A percentile compares a stretch with the other conserved stretches of the same genome.
These are phyloP conservation scores for Neurospora sp. DNA, from an alignment of 2,329 filamentous ascomycete species.

Conservation along the genomic window DNA sequence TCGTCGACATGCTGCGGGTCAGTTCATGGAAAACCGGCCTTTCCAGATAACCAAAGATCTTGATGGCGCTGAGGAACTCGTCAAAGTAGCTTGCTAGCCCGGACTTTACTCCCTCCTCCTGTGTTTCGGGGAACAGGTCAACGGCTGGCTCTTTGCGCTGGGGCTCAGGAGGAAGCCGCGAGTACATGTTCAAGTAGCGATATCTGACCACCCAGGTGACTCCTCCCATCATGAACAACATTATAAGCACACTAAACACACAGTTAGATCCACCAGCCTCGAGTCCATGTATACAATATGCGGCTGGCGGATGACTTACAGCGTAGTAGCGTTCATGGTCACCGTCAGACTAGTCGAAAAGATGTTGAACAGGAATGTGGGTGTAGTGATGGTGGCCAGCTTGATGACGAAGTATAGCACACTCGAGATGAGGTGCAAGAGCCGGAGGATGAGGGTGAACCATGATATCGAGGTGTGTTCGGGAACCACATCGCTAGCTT, in stretches of 20 bases:
- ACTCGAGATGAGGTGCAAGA: conserved; percentile 46
- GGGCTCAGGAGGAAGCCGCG: conserved; percentile 82
- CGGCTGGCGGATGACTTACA: conserved; percentile 44
- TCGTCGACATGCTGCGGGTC: conserved; percentile 95
- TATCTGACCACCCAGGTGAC: conserved; percentile 92
- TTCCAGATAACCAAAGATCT: conserved; percentile 96
- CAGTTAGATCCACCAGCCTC: conserved; percentile 2
- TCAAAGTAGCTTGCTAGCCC: conserved; percentile 94
- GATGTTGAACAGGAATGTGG: conserved; percentile 78
- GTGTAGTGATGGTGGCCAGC: conserved; percentile 78
- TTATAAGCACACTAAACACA: conserved; percentile 56
- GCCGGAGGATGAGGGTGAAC: conserved; percentile 45
- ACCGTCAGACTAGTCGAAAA: conserved; percentile 92
- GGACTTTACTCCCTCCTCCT: conserved; percentile 81
- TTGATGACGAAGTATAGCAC: conserved; percentile 71
- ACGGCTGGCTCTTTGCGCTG: conserved; percentile 93
- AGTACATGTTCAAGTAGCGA: conserved; percentile 94
- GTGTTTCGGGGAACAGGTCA: conserved; percentile 87
- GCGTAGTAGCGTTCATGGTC: conserved; percentile 95
- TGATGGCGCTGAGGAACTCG: conserved; percentile 96
- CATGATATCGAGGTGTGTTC: conserved; percentile 38
- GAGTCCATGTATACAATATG: not conserved
- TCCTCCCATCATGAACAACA: conserved; percentile 68
- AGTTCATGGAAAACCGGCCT: conserved; percentile 95
- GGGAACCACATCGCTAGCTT: conserved; percentile 17